Conservation (phyloP, 2,329 filamentous ascomycete genomes). For the Aspergillus fumigatiaffinis region DNA sequence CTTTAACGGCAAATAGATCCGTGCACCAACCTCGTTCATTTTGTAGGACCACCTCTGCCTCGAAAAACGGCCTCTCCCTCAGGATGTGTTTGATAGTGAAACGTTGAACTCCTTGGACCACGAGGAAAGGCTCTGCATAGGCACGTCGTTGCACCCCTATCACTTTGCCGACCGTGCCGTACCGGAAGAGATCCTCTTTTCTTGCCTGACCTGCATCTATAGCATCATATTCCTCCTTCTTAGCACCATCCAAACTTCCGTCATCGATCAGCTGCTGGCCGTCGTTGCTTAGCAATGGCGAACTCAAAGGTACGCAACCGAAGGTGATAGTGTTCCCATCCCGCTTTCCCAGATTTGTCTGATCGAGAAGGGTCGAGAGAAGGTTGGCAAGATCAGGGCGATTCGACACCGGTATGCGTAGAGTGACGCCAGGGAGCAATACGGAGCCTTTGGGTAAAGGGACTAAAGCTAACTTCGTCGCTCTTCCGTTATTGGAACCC, state of each 20-base stretch:
- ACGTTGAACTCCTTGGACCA: slow-evolving; percentile 80
- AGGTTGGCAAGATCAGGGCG: slow-evolving; percentile 86
- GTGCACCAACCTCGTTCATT: slow-evolving; percentile 61
- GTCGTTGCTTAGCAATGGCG: slow-evolving; percentile 67
- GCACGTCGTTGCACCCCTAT: slow-evolving; percentile 72
- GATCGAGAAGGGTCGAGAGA: slow-evolving; percentile 78
- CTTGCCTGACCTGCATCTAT: slow-evolving; percentile 58
- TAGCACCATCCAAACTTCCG: slow-evolving; percentile 49
- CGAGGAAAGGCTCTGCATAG: slow-evolving; percentile 71
- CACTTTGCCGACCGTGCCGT: slow-evolving; percentile 77
- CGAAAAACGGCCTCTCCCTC: slow-evolving; percentile 79
- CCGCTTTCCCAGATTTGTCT: slow-evolving; percentile 61
- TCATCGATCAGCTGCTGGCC: slow-evolving; percentile 72
- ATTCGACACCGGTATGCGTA: slow-evolving; percentile 77
- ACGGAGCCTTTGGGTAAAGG: slow-evolving; percentile 76
- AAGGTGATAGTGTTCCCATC: slow-evolving; percentile 69
- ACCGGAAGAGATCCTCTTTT: slow-evolving; percentile 73
- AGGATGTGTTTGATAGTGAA: slow-evolving; percentile 70
- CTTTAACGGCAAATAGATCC: not conserved
- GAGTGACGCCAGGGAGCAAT: slow-evolving; percentile 77
- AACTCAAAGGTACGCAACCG: slow-evolving; percentile 81
- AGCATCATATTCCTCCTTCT: slow-evolving; percentile 43
- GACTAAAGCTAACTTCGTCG: slow-evolving; percentile 65
- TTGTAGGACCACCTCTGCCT: slow-evolving; percentile 70
- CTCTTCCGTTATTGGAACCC: slow-evolving; percentile 36